These are phyloP conservation scores for Trichoderma harzianum DNA, from an alignment of 2,329 filamentous ascomycete species.

Conservation along the genomic window DNA sequence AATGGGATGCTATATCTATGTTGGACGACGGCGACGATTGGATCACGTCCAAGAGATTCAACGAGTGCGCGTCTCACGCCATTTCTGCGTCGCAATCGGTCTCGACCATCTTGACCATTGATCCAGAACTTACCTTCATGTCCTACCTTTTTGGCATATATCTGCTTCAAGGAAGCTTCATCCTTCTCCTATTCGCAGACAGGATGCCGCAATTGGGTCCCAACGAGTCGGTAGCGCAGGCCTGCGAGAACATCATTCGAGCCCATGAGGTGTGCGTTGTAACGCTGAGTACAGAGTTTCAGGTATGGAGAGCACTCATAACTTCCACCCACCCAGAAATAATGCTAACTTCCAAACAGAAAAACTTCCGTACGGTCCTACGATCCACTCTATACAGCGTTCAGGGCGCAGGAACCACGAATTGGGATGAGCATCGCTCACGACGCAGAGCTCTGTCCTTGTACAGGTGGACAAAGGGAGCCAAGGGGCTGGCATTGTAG, in stretches of 20 bases:
- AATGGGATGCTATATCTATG: slow-evolving; percentile 49
- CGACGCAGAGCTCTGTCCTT: slow-evolving; percentile 49
- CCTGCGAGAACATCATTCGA: slow-evolving; percentile 48
- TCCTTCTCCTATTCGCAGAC: slow-evolving; percentile 47
- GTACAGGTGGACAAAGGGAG: slow-evolving; percentile 48
- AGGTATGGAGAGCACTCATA: slow-evolving; percentile 32
- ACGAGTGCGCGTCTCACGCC: slow-evolving; percentile 44
- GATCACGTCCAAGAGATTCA: slow-evolving; percentile 45
- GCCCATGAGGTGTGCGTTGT: slow-evolving; percentile 51
- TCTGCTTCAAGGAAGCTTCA: slow-evolving; percentile 48
- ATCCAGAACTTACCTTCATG: slow-evolving; percentile 50
- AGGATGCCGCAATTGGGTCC: slow-evolving; percentile 46
- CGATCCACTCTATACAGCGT: slow-evolving; percentile 47
- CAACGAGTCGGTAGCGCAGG: slow-evolving; percentile 44
- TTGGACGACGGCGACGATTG: slow-evolving; percentile 48
- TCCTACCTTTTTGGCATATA: slow-evolving; percentile 53
- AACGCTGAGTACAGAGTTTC: slow-evolving; percentile 48
- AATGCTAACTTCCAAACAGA: slow-evolving; percentile 30
- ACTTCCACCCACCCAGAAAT: neutral
- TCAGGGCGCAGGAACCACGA: slow-evolving; percentile 38
- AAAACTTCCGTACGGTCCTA: slow-evolving; percentile 54
- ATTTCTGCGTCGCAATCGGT: slow-evolving; percentile 46
- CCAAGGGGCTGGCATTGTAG: slow-evolving; percentile 34
- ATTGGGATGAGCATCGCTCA: slow-evolving; percentile 43
- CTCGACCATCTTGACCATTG: slow-evolving; percentile 43